Evolutionary conservation across 2,329 filamentous ascomycete species (phyloP).

Genomic region (Colletotrichum musicola): DNA sequence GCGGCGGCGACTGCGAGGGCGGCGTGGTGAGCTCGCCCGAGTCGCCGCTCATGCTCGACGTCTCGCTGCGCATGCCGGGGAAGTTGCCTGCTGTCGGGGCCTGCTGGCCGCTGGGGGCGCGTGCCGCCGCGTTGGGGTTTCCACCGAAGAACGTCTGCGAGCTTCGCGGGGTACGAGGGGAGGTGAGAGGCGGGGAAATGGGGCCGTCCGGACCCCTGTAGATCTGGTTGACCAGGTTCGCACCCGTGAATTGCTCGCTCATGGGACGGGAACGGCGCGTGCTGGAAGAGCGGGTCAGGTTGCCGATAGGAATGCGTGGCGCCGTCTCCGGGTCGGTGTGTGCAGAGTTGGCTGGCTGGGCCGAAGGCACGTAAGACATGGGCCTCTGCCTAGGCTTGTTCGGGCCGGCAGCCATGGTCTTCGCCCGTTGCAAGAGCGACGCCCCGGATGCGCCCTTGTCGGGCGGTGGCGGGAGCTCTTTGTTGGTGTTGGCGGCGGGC

Average conservation of each 20-base stretch:
- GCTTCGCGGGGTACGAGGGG: conserved; percentile 71
- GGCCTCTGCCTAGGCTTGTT: conserved; percentile 64
- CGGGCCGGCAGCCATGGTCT: conserved; percentile 67
- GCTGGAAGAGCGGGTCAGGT: conserved; percentile 65
- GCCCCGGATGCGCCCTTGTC: conserved; percentile 61
- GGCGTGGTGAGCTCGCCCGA: conserved; percentile 66
- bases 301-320: conserved; percentile 79
- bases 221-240: conserved; percentile 87
- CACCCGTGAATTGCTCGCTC: conserved; percentile 73
- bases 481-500: conserved; percentile 71
- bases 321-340: conserved; percentile 79
- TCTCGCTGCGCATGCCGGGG: conserved; percentile 77
- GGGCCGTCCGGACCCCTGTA: conserved; percentile 80
- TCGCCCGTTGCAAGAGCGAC: conserved; percentile 71
- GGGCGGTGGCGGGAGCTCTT: conserved; percentile 86
- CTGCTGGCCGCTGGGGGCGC: conserved; percentile 64
- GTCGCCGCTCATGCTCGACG: conserved; percentile 75
- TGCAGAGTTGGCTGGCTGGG: conserved; percentile 50
- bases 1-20: conserved; percentile 67
- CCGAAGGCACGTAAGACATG: conserved; percentile 67
- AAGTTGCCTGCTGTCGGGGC: conserved; percentile 71
- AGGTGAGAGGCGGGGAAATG: conserved; percentile 69
- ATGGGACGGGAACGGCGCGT: conserved; percentile 68
- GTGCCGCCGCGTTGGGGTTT: conserved; percentile 65
- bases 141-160: conserved; percentile 75